Percentiles rank a stretch among this genome's conserved stretches.
phyloP scores from a whole-genome alignment of 495 filamentous ascomycete species.

The Pseudevernia furfuracea region DNA sequence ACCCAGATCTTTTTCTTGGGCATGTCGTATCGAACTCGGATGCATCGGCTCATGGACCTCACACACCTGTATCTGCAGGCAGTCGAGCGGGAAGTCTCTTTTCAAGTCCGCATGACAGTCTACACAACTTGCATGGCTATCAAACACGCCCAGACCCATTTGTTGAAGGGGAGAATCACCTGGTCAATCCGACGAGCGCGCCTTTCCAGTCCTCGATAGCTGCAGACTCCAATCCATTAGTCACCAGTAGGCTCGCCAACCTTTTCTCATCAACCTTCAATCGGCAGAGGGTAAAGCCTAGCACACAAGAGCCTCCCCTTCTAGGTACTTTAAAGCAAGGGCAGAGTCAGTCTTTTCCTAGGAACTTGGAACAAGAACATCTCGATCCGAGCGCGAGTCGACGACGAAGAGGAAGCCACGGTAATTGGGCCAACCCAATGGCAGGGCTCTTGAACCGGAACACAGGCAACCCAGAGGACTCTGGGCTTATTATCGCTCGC shows the following conservation, averaged over 20 bases:
- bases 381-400: conserved; percentile 61
- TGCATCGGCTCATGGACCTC: conserved; percentile 45
- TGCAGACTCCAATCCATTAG: conserved; percentile 27
- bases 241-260: conserved; percentile 47
- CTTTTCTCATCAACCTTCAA: conserved; percentile 55
- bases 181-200: conserved; percentile 30
- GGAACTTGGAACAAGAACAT: conserved; percentile 51
- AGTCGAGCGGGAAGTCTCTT: conserved; percentile 56
- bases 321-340: conserved; percentile 66
- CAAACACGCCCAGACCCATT: conserved; percentile 23
- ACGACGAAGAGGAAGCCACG: conserved; percentile 56
- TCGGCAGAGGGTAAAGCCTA: conserved; percentile 62
- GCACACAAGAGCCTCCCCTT: conserved; percentile 59
- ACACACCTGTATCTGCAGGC: conserved; percentile 63
- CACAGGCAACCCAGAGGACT: conserved; percentile 33
- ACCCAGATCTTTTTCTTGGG: conserved; percentile 32
- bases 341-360: conserved; percentile 79
- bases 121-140: conserved; percentile 42
- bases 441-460: conserved; percentile 44
- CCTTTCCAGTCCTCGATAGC: conserved; percentile 25
- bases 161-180: conserved; percentile 30
- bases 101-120: conserved; percentile 58
- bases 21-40: conserved; percentile 35
- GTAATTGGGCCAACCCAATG: conserved; percentile 54
- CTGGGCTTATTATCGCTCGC: conserved; percentile 37